Percentiles rank a stretch among this genome's conserved stretches.
phyloP scores from a whole-genome alignment of 192 early-diverging fungal species.

The Thamnidium elegans region DNA sequence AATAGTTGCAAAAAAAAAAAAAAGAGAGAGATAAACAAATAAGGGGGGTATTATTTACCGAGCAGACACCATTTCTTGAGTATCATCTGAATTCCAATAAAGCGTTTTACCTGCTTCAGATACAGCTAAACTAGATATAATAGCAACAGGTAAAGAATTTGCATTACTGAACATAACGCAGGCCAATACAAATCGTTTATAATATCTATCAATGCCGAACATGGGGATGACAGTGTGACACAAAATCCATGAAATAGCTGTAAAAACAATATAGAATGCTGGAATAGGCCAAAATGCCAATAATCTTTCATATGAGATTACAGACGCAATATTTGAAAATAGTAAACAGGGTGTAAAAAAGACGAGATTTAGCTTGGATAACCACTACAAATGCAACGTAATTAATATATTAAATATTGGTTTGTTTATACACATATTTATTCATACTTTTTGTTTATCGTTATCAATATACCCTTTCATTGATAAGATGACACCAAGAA shows the following conservation, averaged over 20 bases:
- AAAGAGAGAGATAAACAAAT: neutral
- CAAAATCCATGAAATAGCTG: conserved; percentile 32
- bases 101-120: conserved; percentile 46
- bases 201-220: conserved; percentile 42
- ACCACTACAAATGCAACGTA: conserved; percentile 32
- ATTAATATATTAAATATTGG: neutral
- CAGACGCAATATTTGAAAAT: conserved; percentile 71
- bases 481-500: conserved; percentile 20
- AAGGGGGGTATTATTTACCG: conserved; percentile 32
- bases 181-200: conserved; percentile 59
- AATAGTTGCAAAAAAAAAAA: neutral
- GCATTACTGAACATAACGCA: conserved; percentile 72
- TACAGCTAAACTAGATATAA: conserved; percentile 60
- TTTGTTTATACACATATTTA: too few relatives aligned
- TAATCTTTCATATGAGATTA: conserved; percentile 58
- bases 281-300: conserved; percentile 73
- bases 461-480: conserved; percentile 23
- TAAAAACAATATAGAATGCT: conserved; percentile 43
- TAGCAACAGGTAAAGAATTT: conserved; percentile 69
- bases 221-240: conserved; percentile 40
- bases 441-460: conserved; percentile 26
- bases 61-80: conserved; percentile 44
- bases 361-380: conserved; percentile 60
- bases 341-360: conserved; percentile 76
- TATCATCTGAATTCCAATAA: conserved; percentile 41